A percentile compares a stretch with the other conserved stretches of the same genome.
Conservation (phyloP, 139 green algal genomes). For the Chlorella sp. region DNA sequence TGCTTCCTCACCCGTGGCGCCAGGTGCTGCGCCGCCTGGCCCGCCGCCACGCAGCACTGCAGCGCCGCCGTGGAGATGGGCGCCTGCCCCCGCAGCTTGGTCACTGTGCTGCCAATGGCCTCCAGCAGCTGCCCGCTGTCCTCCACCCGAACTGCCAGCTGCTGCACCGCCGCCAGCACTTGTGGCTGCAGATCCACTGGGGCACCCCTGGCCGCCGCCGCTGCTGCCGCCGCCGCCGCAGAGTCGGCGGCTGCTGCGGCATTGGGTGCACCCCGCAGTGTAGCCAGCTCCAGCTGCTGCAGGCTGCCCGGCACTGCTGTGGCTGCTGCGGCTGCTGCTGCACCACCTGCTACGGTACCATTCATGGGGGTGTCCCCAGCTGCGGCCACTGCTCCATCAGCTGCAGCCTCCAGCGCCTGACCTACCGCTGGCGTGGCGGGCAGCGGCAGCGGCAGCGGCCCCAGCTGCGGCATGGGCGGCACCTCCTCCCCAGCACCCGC, state of each 20-base stretch:
- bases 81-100: slow-evolving; percentile 26
- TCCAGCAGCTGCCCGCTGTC: slow-evolving; percentile 49
- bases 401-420: neutral
- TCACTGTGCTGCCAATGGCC: slow-evolving; percentile 39
- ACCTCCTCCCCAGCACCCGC: neutral
- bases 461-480: slow-evolving; percentile 8
- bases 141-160: slow-evolving; percentile 42
- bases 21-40: slow-evolving; percentile 11
- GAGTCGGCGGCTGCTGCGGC: neutral
- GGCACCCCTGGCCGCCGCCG: neutral
- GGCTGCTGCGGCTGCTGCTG: neutral
- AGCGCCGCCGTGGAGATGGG: slow-evolving; percentile 41
- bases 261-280: neutral
- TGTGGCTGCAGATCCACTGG: slow-evolving; percentile 9
- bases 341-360: neutral
- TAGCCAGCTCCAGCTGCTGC: neutral
- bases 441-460: neutral
- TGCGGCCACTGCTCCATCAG: too few species aligned
- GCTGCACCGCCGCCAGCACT: slow-evolving; percentile 38
- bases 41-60: slow-evolving; percentile 47
- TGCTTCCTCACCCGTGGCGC: slow-evolving; percentile 11
- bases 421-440: neutral
- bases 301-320: too few species aligned
- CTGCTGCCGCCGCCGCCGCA: neutral
- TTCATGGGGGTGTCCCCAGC: neutral